Evolutionary conservation across 179 eudicot species (phyloP).

Genomic region (Beta corolliflora): DNA sequence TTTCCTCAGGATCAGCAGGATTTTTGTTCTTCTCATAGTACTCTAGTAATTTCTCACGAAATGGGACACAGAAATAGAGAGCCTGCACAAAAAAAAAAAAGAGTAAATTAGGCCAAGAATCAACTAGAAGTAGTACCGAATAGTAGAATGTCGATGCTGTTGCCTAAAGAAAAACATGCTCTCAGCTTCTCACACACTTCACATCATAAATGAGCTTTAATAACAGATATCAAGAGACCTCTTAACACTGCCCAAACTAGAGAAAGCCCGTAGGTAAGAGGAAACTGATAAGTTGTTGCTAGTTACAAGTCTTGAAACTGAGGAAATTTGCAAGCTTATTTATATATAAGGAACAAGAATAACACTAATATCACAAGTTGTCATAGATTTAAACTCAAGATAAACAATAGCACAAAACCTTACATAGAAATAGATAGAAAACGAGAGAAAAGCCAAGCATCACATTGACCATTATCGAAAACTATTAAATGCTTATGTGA

Average conservation of each 20-base stretch:
- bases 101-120: background rate
- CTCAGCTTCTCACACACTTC: background rate
- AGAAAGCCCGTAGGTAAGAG: background rate
- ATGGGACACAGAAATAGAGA: constrained; percentile 75
- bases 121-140: background rate
- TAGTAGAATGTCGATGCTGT: background rate
- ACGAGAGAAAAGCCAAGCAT: background rate
- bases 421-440: background rate
- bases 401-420: background rate
- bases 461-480: background rate
- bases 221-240: background rate
- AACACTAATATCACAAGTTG: background rate
- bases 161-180: background rate
- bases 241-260: background rate
- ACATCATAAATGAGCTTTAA: background rate
- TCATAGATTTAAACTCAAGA: background rate
- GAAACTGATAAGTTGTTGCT: background rate
- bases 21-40: constrained; percentile 60
- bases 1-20: constrained; percentile 65
- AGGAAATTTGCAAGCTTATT: background rate
- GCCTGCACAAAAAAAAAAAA: constrained; percentile 47
- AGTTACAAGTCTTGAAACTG: background rate
- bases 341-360: background rate
- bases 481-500: background rate
- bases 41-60: constrained; percentile 62